Evolutionary conservation across 805 yeast genomes (phyloP).

Genomic region (Starmerella etchellsii): DNA sequence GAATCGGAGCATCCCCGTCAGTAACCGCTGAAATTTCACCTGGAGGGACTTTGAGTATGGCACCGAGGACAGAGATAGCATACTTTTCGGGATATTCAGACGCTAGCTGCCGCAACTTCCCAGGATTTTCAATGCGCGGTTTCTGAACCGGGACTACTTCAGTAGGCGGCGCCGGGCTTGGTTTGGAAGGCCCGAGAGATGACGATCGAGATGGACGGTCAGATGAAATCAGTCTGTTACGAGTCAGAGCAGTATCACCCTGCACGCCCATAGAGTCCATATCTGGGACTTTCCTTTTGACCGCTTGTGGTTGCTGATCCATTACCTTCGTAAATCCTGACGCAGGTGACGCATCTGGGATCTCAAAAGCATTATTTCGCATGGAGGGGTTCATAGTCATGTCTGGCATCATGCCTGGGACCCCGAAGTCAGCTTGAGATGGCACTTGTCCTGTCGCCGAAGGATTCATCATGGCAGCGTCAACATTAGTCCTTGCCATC

Average conservation of each 20-base stretch:
- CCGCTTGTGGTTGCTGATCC: not conserved
- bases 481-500: too few species aligned
- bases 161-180: too few species aligned
- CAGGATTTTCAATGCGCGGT: constrained; percentile 19
- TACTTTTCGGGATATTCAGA: constrained; percentile 24
- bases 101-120: constrained; percentile 23
- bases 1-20: constrained; percentile 15
- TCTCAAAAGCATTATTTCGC: not conserved
- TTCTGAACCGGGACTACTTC: constrained; percentile 11
- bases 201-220: too few species aligned
- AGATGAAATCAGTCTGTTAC: too few species aligned
- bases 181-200: too few species aligned
- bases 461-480: too few species aligned
- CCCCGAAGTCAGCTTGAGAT: not conserved
- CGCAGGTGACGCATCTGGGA: not conserved
- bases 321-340: not conserved
- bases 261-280: too few species aligned
- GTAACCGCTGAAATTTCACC: constrained; percentile 21
- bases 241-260: too few species aligned
- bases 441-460: too few species aligned
- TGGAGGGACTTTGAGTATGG: constrained; percentile 26
- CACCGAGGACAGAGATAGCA: constrained; percentile 26
- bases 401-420: not conserved
- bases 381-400: not conserved
- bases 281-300: too few species aligned